Evolutionary conservation across 129 eudicot genomes (phyloP).

Genomic region (Saposhnikovia divaricata): DNA sequence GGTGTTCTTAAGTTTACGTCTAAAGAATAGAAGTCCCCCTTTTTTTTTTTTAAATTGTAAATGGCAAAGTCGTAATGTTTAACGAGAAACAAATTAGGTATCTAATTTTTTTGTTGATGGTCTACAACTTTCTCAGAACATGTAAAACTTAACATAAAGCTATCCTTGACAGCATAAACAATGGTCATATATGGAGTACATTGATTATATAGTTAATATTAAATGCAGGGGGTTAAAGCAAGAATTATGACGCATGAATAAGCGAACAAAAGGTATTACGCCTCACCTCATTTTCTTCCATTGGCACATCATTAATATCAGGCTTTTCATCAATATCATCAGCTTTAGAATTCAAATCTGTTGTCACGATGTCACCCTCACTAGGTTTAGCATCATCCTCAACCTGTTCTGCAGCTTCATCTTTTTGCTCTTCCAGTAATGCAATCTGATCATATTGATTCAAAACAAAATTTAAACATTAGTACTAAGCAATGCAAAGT

Average conservation of each 20-base stretch:
- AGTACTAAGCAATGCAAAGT: not conserved
- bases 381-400: slow-evolving; percentile 46
- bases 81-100: no score
- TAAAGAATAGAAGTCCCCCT: not conserved
- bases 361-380: slow-evolving; percentile 30
- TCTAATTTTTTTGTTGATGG: not conserved
- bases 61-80: not conserved
- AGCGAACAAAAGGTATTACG: not conserved
- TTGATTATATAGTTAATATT: not conserved
- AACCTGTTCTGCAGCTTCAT: slow-evolving; percentile 23
- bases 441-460: slow-evolving; percentile 40
- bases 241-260: not conserved
- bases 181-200: not conserved
- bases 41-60: not conserved
- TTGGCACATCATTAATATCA: slow-evolving; percentile 79
- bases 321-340: slow-evolving; percentile 54
- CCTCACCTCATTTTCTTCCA: slow-evolving; percentile 72
- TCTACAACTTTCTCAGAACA: not conserved
- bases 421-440: slow-evolving; percentile 68
- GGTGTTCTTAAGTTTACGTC: not conserved
- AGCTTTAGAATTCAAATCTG: slow-evolving; percentile 32
- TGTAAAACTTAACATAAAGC: not conserved
- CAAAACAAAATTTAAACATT: not conserved
- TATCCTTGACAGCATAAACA: not conserved
- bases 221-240: not conserved